Conservation (phyloP, 2,329 filamentous ascomycete genomes). For the Xylaria sp. region DNA sequence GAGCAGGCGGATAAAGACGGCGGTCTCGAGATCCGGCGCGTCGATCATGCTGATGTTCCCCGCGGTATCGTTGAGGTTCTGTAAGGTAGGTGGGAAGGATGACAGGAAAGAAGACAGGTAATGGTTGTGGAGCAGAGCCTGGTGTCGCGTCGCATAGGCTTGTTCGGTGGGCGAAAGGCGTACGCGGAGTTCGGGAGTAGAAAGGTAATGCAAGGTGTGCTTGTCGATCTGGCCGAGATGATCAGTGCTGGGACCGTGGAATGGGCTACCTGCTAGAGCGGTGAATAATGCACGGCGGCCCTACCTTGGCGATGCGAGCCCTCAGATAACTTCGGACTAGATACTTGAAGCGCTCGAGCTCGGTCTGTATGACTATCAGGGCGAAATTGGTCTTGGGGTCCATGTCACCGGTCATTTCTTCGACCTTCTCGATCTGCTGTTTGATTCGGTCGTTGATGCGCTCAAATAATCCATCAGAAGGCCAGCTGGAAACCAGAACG, state of each 20-base stretch:
- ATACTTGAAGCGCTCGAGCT: conserved; percentile 92
- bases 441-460: conserved; percentile 75
- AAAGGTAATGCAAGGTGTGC: conserved; percentile 74
- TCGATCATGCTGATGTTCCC: conserved; percentile 94
- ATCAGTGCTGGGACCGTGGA: not conserved
- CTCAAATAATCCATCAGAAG: conserved; percentile 74
- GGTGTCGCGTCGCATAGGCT: conserved; percentile 82
- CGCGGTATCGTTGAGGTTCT: conserved; percentile 86
- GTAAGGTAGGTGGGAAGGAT: conserved; percentile 76
- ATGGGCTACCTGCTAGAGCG: not conserved
- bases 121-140: conserved; percentile 80
- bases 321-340: conserved; percentile 82
- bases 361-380: conserved; percentile 93
- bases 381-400: conserved; percentile 90
- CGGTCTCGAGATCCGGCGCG: conserved; percentile 76
- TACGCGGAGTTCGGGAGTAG: conserved; percentile 53
- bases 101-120: conserved; percentile 84
- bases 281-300: conserved; percentile 27
- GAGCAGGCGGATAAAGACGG: conserved; percentile 81
- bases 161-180: conserved; percentile 78
- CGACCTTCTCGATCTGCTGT: conserved; percentile 70
- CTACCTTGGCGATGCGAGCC: conserved; percentile 83
- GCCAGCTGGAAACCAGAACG: conserved; percentile 54
- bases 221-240: conserved; percentile 65
- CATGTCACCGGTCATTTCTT: conserved; percentile 80